These are phyloP conservation scores for Clavaria fumosa DNA, from an alignment of 768 basidiomycete genomes.

Conservation along the genomic window DNA sequence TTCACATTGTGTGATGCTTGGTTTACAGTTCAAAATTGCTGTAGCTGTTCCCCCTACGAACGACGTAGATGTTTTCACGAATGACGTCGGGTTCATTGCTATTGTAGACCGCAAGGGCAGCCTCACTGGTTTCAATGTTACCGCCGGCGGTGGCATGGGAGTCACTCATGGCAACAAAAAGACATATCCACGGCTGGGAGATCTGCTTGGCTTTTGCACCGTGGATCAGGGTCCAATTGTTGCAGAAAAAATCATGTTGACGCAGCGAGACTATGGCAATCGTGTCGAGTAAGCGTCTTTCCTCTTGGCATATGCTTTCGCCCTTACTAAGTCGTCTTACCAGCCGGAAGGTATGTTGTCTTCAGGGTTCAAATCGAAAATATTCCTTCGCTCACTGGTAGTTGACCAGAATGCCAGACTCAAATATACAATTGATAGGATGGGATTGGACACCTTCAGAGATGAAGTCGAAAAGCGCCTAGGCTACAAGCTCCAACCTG, in stretches of 20 bases:
- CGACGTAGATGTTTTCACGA: conserved; percentile 89
- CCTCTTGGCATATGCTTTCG: background rate
- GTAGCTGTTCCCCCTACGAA: conserved; percentile 94
- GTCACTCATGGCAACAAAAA: conserved; percentile 99
- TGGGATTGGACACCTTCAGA: conserved; percentile 81
- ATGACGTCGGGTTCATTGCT: conserved; percentile 94
- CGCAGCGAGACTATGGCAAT: conserved; percentile 93
- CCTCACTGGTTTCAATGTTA: conserved; percentile 85
- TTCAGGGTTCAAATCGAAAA: too few species aligned
- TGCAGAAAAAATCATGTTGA: conserved; percentile 87
- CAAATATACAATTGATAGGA: conserved; percentile 94
- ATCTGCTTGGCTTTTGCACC: conserved; percentile 86
- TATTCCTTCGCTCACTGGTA: conserved; percentile 7
- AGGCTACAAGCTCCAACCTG: conserved; percentile 60
- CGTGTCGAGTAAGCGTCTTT: conserved; percentile 60
- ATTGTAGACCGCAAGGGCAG: conserved; percentile 65
- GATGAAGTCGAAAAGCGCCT: conserved; percentile 80
- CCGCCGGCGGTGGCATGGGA: conserved; percentile 96
- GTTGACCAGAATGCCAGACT: conserved; percentile 59
- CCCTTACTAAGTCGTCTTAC: conserved; percentile 5
- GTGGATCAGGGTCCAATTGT: conserved; percentile 71
- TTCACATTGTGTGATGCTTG: background rate
- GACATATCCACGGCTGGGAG: conserved; percentile 85
- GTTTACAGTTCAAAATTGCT: conserved; percentile 81
- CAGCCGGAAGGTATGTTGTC: conserved; percentile 39